Conservation (phyloP, 306 rosid species). For the Cyclanthera cordifolia region DNA sequence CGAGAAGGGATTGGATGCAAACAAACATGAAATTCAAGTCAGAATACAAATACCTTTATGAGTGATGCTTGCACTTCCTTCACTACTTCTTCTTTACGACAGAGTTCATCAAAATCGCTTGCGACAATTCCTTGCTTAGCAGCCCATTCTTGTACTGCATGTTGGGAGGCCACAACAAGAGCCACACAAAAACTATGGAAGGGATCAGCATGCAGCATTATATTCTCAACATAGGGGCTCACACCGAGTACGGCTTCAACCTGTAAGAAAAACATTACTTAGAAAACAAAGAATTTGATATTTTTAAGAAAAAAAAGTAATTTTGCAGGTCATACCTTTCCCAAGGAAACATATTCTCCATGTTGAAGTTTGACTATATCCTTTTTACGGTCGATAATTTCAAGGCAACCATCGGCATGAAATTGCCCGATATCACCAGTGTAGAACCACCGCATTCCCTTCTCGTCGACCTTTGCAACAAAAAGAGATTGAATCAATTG, state of each 20-base stretch:
- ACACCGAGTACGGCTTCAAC: conserved; percentile 74
- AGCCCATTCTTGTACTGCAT: conserved; percentile 65
- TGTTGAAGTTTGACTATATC: conserved; percentile 96
- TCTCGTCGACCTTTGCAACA: conserved; percentile 60
- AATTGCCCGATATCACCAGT: conserved; percentile 83
- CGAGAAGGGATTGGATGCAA: background rate
- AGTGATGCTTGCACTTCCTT: conserved; percentile 63
- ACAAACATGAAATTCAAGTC: background rate
- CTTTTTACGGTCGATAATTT: conserved; percentile 89
- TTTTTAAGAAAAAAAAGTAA: background rate
- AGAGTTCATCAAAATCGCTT: conserved; percentile 49
- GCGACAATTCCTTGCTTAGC: conserved; percentile 50
- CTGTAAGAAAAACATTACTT: conserved; percentile 40
- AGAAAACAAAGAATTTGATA: background rate
- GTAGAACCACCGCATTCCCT: conserved; percentile 86
- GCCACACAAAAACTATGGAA: conserved; percentile 80
- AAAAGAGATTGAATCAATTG: background rate
- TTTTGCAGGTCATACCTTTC: conserved; percentile 47
- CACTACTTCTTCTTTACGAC: conserved; percentile 52
- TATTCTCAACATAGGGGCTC: conserved; percentile 65
- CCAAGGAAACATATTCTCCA: conserved; percentile 94
- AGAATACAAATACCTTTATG: conserved; percentile 38
- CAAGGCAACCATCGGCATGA: conserved; percentile 87
- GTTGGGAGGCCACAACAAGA: conserved; percentile 65
- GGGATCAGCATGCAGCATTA: conserved; percentile 87